Evolutionary conservation across 2,329 filamentous ascomycete genomes (phyloP).

Genomic region (Fusarium globosum): DNA sequence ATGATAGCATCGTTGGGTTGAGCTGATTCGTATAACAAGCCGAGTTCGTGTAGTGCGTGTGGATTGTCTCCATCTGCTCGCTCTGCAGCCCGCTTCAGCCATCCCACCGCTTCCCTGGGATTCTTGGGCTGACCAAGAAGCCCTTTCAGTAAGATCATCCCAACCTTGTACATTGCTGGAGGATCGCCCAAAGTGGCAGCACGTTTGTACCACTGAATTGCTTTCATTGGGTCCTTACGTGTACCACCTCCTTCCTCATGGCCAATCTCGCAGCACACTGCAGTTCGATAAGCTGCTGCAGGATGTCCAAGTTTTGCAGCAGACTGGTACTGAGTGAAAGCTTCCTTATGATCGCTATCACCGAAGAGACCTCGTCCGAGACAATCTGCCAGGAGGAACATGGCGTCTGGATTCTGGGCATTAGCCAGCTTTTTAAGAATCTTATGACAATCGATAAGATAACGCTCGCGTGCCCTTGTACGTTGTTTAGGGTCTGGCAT

Average conservation of each 20-base stretch:
- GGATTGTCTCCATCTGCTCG: conserved; percentile 90
- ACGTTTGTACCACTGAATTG: conserved; percentile 97
- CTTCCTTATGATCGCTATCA: conserved; percentile 88
- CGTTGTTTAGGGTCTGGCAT: conserved; percentile 77
- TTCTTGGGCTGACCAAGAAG: conserved; percentile 88
- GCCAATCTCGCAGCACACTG: conserved; percentile 97
- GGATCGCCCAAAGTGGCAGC: conserved; percentile 90
- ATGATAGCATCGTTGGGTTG: conserved; percentile 77
- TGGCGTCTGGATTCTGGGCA: conserved; percentile 81
- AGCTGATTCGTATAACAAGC: conserved; percentile 72
- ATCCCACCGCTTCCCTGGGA: conserved; percentile 85
- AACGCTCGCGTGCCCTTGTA: conserved; percentile 82
- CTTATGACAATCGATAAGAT: conserved; percentile 87
- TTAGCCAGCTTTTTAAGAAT: conserved; percentile 87
- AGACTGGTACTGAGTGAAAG: conserved; percentile 92
- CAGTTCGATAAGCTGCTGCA: conserved; percentile 90
- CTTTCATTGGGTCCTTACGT: conserved; percentile 88
- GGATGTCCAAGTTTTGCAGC: conserved; percentile 90
- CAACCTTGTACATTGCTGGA: conserved; percentile 98
- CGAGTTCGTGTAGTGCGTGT: conserved; percentile 92
- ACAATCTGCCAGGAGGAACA: conserved; percentile 93
- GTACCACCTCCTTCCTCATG: conserved; percentile 95
- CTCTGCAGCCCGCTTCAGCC: conserved; percentile 94
- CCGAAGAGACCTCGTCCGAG: conserved; percentile 85
- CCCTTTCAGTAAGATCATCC: conserved; percentile 94